A percentile compares a stretch with the other conserved stretches of the same genome.
Evolutionary conservation across 805 yeast species (phyloP).

Genomic region (Nakazawaea anatomiae): DNA sequence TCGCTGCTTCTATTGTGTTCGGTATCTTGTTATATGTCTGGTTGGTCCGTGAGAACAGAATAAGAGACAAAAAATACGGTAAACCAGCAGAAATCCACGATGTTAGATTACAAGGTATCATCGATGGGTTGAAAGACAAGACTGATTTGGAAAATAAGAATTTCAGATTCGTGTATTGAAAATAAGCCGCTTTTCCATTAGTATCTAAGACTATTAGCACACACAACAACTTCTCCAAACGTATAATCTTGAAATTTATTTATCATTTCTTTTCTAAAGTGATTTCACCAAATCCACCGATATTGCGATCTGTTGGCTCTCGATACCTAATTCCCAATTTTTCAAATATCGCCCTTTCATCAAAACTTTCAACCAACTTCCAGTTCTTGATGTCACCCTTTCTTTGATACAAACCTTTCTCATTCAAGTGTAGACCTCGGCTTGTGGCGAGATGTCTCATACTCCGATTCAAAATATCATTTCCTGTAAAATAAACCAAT

Average conservation of each 20-base stretch:
- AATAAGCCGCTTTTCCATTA: background rate
- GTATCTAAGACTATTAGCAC: background rate
- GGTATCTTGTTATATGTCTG: conserved; percentile 24
- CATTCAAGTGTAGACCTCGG: conserved; percentile 31
- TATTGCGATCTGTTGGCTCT: conserved; percentile 27
- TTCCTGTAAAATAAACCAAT: conserved; percentile 49
- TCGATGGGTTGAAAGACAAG: conserved; percentile 25
- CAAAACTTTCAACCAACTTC: conserved; percentile 32
- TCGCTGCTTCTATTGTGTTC: conserved; percentile 30
- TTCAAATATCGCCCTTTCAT: conserved; percentile 40
- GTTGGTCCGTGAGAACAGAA: conserved; percentile 31
- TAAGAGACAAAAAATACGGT: conserved; percentile 28
- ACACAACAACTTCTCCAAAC: background rate
- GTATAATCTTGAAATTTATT: background rate
- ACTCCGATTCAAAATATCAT: conserved; percentile 43
- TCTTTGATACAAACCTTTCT: conserved; percentile 34
- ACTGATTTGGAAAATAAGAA: conserved; percentile 23
- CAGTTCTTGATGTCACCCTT: conserved; percentile 7
- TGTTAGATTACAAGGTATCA: conserved; percentile 21
- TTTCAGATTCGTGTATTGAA: conserved; percentile 15
- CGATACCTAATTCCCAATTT: conserved; percentile 31
- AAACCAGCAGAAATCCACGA: conserved; percentile 21
- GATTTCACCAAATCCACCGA: conserved; percentile 7
- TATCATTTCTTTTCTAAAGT: background rate
- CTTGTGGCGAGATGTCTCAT: conserved; percentile 36